phyloP scores from a whole-genome alignment of 192 early-diverging fungal species.

The Entrophospora sp. region DNA sequence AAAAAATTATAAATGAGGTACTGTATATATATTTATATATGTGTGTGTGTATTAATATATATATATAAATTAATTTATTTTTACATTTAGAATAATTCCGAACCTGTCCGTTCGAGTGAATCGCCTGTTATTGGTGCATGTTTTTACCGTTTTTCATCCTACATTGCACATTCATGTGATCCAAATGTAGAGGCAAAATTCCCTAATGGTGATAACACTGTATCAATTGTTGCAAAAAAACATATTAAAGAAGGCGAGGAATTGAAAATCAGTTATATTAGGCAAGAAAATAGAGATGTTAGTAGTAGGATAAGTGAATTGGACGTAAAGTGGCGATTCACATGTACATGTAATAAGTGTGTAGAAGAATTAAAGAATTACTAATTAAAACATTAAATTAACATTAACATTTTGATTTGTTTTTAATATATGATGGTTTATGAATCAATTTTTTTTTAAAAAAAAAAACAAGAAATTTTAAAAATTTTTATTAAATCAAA shows the following conservation, averaged over 20 bases:
- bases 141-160: slow-evolving; percentile 66
- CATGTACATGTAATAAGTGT: slow-evolving; percentile 41
- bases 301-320: slow-evolving; percentile 50
- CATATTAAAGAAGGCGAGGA: slow-evolving; percentile 62
- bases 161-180: slow-evolving; percentile 65
- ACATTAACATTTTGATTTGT: too few relatives aligned
- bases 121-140: slow-evolving; percentile 48
- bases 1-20: slow-evolving; percentile 25
- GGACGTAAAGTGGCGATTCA: slow-evolving; percentile 48
- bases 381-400: too few relatives aligned
- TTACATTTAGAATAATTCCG: slow-evolving; percentile 34
- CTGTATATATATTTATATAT: background rate
- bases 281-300: slow-evolving; percentile 29
- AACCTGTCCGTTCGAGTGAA: slow-evolving; percentile 27
- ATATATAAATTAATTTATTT: background rate
- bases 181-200: slow-evolving; percentile 46
- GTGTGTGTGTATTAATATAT: background rate
- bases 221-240: slow-evolving; percentile 50
- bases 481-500: too few relatives aligned
- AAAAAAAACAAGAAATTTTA: too few relatives aligned
- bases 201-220: slow-evolving; percentile 36
- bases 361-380: slow-evolving; percentile 1
- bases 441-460: too few relatives aligned
- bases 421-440: too few relatives aligned
- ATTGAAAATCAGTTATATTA: slow-evolving; percentile 53